phyloP scores from a whole-genome alignment of 179 eudicot genomes.

The Amaranthus tricolor region DNA sequence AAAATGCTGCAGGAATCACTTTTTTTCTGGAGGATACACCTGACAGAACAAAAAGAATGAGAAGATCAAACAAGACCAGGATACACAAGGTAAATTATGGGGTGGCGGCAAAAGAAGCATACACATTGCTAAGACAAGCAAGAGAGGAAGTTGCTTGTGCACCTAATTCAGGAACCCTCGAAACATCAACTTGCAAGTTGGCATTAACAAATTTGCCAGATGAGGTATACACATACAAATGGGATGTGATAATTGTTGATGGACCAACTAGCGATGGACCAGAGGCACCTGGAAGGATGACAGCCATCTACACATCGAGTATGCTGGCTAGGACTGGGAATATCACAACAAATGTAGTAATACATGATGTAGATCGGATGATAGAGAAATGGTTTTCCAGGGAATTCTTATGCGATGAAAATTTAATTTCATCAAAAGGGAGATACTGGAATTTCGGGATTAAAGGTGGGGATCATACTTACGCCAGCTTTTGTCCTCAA shows the following conservation, averaged over 20 bases:
- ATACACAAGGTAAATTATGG: constrained; percentile 47
- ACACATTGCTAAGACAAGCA: constrained; percentile 55
- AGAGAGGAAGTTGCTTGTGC: constrained; percentile 50
- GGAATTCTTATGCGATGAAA: constrained; percentile 86
- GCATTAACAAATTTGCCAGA: constrained; percentile 54
- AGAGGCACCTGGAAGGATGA: constrained; percentile 88
- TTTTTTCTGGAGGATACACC: constrained; percentile 56
- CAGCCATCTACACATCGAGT: constrained; percentile 69
- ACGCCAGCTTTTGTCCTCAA: constrained; percentile 50
- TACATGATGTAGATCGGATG: constrained; percentile 72
- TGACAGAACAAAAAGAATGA: constrained; percentile 25
- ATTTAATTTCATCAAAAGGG: constrained; percentile 84
- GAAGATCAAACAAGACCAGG: constrained; percentile 35
- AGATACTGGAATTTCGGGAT: constrained; percentile 79
- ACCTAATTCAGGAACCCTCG: constrained; percentile 25
- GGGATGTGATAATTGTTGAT: constrained; percentile 87
- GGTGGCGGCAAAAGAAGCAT: constrained; percentile 73
- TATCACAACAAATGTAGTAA: constrained; percentile 55
- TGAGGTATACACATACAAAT: constrained; percentile 46
- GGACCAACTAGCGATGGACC: constrained; percentile 69
- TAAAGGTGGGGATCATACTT: constrained; percentile 27
- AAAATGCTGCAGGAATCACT: constrained; percentile 62
- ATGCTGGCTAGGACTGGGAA: constrained; percentile 68
- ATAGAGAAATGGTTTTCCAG: constrained; percentile 96
- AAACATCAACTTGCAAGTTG: constrained; percentile 54